A percentile compares a stretch with the other conserved stretches of the same genome.
These are phyloP conservation scores for Penicillium polonicum DNA, from an alignment of 2,329 filamentous ascomycete genomes.

Conservation along the genomic window DNA sequence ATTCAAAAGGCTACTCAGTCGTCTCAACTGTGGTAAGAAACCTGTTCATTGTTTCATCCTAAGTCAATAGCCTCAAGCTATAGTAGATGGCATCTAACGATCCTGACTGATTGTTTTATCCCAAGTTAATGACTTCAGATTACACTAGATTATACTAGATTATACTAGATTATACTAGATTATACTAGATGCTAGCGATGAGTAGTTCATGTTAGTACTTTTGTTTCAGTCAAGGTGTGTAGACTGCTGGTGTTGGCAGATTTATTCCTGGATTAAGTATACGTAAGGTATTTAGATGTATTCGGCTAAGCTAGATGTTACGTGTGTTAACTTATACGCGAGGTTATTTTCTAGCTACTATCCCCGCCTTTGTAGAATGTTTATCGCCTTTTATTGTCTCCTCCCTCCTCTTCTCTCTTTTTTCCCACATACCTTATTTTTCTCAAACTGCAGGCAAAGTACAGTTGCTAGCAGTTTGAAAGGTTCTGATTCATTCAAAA, in stretches of 20 bases:
- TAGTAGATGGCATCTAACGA: no score
- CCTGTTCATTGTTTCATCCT: no score
- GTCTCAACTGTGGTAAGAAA: no score
- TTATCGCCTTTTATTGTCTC: neutral
- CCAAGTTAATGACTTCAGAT: no score
- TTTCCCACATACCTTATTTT: neutral
- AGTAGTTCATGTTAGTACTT: neutral
- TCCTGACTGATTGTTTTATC: neutral
- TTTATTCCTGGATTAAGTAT: neutral
- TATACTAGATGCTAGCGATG: no score
- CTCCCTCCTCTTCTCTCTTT: neutral
- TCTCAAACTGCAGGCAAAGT: neutral
- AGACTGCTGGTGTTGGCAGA: neutral
- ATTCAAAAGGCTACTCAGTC: no score
- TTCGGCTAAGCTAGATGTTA: neutral
- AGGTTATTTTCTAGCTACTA: neutral
- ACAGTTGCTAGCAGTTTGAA: neutral
- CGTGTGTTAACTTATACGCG: neutral
- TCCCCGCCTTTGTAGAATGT: neutral
- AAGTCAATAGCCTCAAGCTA: no score
- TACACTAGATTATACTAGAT: no score
- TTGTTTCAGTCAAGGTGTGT: neutral
- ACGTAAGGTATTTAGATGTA: no score
- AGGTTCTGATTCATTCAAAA: neutral
- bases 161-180: no score